Conservation (phyloP, 371 early-diverging fungal genomes). For the Apophysomyces ossiformis region DNA sequence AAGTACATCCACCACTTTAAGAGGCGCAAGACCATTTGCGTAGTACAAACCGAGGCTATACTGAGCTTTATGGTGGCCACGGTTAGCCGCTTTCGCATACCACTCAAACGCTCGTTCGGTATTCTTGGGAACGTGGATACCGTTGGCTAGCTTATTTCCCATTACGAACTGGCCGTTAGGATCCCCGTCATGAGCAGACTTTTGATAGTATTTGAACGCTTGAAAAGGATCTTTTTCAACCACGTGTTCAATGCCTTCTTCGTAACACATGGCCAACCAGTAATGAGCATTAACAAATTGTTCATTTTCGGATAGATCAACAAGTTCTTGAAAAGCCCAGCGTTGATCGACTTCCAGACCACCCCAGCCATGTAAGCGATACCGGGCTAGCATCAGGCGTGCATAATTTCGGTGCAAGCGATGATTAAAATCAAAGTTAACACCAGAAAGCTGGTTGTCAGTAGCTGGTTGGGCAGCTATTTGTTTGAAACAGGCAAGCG, state of each 20-base stretch:
- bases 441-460: neutral
- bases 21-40: slow-evolving; percentile 42
- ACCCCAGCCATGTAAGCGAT: slow-evolving; percentile 41
- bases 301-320: slow-evolving; percentile 24
- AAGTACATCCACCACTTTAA: slow-evolving; percentile 24
- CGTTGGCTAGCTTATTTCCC: slow-evolving; percentile 47
- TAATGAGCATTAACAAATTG: slow-evolving; percentile 33
- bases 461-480: neutral
- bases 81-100: slow-evolving; percentile 54
- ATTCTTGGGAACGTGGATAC: slow-evolving; percentile 38
- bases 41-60: slow-evolving; percentile 50
- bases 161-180: slow-evolving; percentile 36
- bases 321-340: slow-evolving; percentile 37
- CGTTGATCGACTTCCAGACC: slow-evolving; percentile 15
- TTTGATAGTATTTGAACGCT: slow-evolving; percentile 34
- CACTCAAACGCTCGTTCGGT: slow-evolving; percentile 47
- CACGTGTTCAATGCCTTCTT: slow-evolving; percentile 27
- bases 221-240: slow-evolving; percentile 15
- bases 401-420: slow-evolving; percentile 18
- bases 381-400: slow-evolving; percentile 43
- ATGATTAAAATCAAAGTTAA: slow-evolving; percentile 16
- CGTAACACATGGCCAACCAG: slow-evolving; percentile 44
- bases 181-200: slow-evolving; percentile 34
- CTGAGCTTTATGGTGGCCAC: slow-evolving; percentile 48
- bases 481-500: slow-evolving; percentile 14